A percentile compares a stretch with the other conserved stretches of the same genome.
phyloP scores from a whole-genome alignment of 2,329 filamentous ascomycete species.

The Calonectria montana region DNA sequence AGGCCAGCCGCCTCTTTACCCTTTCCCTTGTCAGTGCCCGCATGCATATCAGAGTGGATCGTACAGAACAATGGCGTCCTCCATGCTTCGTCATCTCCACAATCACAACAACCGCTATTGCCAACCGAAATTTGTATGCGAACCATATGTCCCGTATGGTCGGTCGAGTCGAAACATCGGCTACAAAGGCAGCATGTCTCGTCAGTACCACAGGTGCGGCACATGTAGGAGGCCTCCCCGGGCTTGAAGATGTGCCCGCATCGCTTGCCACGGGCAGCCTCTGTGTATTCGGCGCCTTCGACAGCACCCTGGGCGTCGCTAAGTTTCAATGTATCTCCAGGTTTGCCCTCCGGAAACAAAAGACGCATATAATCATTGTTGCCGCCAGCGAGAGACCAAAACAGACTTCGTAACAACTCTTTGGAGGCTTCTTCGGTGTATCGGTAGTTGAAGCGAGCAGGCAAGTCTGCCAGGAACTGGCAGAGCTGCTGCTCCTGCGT shows the following conservation, averaged over 20 bases:
- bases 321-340: constrained; percentile 77
- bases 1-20: constrained; percentile 68
- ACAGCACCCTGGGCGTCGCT: constrained; percentile 90
- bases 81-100: constrained; percentile 96
- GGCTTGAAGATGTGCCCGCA: constrained; percentile 98
- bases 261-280: constrained; percentile 88
- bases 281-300: constrained; percentile 94
- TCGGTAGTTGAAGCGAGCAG: constrained; percentile 77
- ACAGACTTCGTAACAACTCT: constrained; percentile 82
- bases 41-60: constrained; percentile 79
- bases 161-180: constrained; percentile 93
- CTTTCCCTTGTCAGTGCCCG: constrained; percentile 70
- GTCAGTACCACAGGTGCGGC: constrained; percentile 92
- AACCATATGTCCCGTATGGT: constrained; percentile 93
- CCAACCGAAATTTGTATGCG: constrained; percentile 88
- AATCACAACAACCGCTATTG: constrained; percentile 97
- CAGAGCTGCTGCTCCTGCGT: constrained; percentile 86
- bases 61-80: constrained; percentile 87
- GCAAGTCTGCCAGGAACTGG: constrained; percentile 82
- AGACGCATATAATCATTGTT: constrained; percentile 79
- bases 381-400: constrained; percentile 85
- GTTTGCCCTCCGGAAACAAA: constrained; percentile 83
- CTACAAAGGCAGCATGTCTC: constrained; percentile 96
- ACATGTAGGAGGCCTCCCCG: constrained; percentile 93
- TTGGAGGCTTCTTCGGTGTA: constrained; percentile 78